phyloP scores from a whole-genome alignment of 345 rosid species.

The Aquilaria yunnanensis region DNA sequence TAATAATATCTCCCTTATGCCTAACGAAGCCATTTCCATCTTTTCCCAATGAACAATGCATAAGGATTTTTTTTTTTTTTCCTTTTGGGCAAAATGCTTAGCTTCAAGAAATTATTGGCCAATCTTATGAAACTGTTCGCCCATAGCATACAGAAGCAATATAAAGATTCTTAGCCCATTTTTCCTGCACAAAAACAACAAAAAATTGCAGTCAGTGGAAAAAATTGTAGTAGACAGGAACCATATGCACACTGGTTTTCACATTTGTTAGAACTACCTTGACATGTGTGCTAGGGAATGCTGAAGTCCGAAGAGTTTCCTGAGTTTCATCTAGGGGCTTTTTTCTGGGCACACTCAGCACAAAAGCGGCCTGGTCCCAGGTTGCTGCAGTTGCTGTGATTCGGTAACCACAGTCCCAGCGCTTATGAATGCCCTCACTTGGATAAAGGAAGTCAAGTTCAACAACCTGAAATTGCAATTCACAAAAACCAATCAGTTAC shows the following conservation, averaged over 20 bases:
- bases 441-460: constrained; percentile 98
- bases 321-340: constrained; percentile 82
- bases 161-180: constrained; percentile 89
- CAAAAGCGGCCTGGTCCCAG: constrained; percentile 88
- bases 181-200: constrained; percentile 52
- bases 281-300: constrained; percentile 86
- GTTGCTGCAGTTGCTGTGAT: constrained; percentile 96
- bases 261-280: constrained; percentile 43
- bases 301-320: constrained; percentile 88
- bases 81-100: no score
- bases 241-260: neutral
- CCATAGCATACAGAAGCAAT: constrained; percentile 84
- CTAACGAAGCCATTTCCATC: no score
- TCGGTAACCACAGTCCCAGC: constrained; percentile 86
- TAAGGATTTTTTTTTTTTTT: no score
- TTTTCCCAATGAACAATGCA: no score
- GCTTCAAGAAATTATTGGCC: no score
- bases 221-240: neutral
- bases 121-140: constrained; percentile 69
- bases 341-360: constrained; percentile 75
- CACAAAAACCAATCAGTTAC: neutral
- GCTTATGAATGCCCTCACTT: constrained; percentile 88
- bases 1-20: no score
- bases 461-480: constrained; percentile 50
- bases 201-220: neutral